phyloP scores from a whole-genome alignment of 495 filamentous ascomycete genomes.

The Penicillium maclennaniae region DNA sequence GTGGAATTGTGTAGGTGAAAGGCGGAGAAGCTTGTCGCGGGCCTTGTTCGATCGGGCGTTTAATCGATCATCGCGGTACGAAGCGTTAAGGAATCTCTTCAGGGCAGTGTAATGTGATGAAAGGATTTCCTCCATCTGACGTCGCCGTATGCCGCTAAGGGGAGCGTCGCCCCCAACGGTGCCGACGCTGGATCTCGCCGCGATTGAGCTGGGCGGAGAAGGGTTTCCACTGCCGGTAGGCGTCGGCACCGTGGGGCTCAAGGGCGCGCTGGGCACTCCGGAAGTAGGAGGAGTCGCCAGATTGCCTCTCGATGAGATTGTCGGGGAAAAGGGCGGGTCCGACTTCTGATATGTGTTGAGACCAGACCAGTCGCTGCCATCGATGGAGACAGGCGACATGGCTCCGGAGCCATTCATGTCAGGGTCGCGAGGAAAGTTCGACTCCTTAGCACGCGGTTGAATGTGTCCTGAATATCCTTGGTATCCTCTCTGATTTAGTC shows the following conservation, averaged over 20 bases:
- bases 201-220: conserved; percentile 83
- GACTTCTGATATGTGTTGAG: conserved; percentile 67
- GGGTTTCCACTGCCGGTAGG: conserved; percentile 57
- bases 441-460: conserved; percentile 1
- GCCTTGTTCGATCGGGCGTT: conserved; percentile 78
- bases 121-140: conserved; percentile 63
- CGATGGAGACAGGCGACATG: conserved; percentile 79
- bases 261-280: conserved; percentile 53
- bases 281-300: conserved; percentile 70
- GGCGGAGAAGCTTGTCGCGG: conserved; percentile 83
- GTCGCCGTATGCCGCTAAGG: conserved; percentile 42
- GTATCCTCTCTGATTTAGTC: neutral
- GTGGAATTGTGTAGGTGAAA: conserved; percentile 90
- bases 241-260: conserved; percentile 44
- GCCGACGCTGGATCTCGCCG: conserved; percentile 68
- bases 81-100: conserved; percentile 65
- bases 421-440: conserved; percentile 9
- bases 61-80: conserved; percentile 68
- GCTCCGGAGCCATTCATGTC: conserved; percentile 63
- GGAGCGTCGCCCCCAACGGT: conserved; percentile 61
- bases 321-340: conserved; percentile 52
- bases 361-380: conserved; percentile 84
- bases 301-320: conserved; percentile 53
- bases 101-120: conserved; percentile 79
- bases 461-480: neutral